Percentiles rank a stretch among this genome's conserved stretches.
Conservation (phyloP, 2,329 filamentous ascomycete species). For the Aspergillus sp. region DNA sequence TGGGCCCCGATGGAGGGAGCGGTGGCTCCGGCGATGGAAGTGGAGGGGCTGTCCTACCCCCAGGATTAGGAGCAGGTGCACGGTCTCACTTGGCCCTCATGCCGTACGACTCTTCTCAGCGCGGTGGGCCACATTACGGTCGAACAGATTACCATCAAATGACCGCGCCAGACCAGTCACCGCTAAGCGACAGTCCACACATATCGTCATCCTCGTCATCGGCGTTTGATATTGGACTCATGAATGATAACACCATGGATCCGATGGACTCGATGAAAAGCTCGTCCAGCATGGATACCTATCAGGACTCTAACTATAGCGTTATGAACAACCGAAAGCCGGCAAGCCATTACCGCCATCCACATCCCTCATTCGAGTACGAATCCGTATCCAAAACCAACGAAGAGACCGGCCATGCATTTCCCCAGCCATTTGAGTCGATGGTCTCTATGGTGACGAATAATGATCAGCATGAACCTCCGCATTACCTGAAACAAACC, state of each 20-base stretch:
- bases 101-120: constrained; percentile 38
- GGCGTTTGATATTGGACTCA: constrained; percentile 39
- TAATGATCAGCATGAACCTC: constrained; percentile 29
- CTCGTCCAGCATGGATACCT: constrained; percentile 34
- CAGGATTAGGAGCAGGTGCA: constrained; percentile 32
- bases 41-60: constrained; percentile 31
- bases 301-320: constrained; percentile 34
- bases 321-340: constrained; percentile 29
- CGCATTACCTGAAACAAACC: constrained; percentile 31
- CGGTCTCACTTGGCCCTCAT: constrained; percentile 38
- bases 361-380: constrained; percentile 32
- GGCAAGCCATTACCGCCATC: constrained; percentile 26
- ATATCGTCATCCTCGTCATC: constrained; percentile 45
- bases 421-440: constrained; percentile 34
- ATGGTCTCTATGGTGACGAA: constrained; percentile 34
- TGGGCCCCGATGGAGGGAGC: constrained; percentile 66
- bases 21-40: constrained; percentile 44
- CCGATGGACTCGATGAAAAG: constrained; percentile 43
- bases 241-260: constrained; percentile 43
- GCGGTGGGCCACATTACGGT: constrained; percentile 35
- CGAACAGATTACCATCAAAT: constrained; percentile 41
- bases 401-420: constrained; percentile 28
- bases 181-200: constrained; percentile 42
- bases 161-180: constrained; percentile 38
- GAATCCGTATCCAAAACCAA: constrained; percentile 26